A percentile compares a stretch with the other conserved stretches of the same genome.
These are phyloP conservation scores for Triticum monococcum DNA, from an alignment of 176 grass and related monocot species.

Conservation along the genomic window DNA sequence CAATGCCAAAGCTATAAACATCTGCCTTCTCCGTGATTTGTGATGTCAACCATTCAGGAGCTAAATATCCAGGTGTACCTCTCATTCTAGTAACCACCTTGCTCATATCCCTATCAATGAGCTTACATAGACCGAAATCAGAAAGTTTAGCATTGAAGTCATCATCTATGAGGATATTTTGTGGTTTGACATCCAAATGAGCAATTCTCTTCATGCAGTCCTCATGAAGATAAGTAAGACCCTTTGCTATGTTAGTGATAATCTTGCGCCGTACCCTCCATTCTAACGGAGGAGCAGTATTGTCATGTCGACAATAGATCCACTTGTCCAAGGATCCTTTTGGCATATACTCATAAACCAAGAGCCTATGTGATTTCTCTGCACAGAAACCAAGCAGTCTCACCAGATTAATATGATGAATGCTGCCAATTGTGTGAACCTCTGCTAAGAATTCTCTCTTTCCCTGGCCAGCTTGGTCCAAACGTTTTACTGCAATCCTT, in stretches of 20 bases:
- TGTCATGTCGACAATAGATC: conserved; percentile 15
- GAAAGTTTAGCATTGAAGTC: not conserved
- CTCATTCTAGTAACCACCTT: conserved; percentile 10
- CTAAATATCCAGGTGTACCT: conserved; percentile 1
- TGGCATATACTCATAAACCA: not conserved
- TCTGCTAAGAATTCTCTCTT: conserved; percentile 49
- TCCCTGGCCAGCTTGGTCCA: conserved; percentile 19
- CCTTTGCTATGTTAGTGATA: conserved; percentile 11
- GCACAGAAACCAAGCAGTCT: too few relatives aligned
- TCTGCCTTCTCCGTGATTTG: not conserved
- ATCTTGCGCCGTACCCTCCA: conserved; percentile 24
- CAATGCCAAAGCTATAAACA: not conserved
- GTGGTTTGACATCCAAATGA: conserved; percentile 13
- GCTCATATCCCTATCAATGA: not conserved
- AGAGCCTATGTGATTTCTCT: too few relatives aligned
- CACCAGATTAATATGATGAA: conserved; percentile 27
- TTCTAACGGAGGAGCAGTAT: not conserved
- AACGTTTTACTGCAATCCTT: conserved; percentile 26
- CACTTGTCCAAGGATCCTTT: conserved; percentile 42
- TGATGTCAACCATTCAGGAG: not conserved
- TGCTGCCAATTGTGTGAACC: conserved; percentile 44
- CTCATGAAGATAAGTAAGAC: conserved; percentile 2
- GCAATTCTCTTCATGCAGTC: not conserved
- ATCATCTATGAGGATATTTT: not conserved
- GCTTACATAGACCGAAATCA: not conserved